Base-by-base conservation (phyloP, 768 basidiomycete species). In the Termitomyces sp. region DNA sequence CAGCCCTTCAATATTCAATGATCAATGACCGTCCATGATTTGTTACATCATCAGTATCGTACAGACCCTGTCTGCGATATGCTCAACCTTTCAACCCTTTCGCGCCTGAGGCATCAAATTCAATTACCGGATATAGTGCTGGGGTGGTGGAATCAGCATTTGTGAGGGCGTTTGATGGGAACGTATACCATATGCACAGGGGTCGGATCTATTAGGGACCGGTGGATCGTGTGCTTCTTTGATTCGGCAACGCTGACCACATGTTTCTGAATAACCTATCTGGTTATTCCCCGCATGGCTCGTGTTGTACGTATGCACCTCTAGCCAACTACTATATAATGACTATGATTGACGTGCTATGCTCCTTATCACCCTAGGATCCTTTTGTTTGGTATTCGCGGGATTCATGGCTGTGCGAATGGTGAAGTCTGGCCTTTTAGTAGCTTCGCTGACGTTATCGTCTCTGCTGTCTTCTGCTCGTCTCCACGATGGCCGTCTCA, bases 401-500 rank as follows among this genome's bases (percentile, higher is more conserved):
- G 22, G 30, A 14, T 6, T 6, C 40, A 60, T 57, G 61, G 49
- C 38, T 57, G 40, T 50, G 20, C 18, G 53, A 38, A 50, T 46
- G n/a, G 38, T 65, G 59, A 66, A 66, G 30, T 47, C 69, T 40
- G 61, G 54, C 5, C 44, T 70, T 58, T 47, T 71, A 26, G 36
- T 60, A 35, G 57, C 63, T 44, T 62, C 57, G 28, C 56, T 68
- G 11, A 56, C 61, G 24, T 45, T 64, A 16, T 61, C 63, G 24
- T 67, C 59, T n/a, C 63, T 58, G 44, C 55, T 69, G 13, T 65
- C 56, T 22, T 46, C 24, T 41, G 70, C 68, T n/a, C 59, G 57
- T n/a, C 61, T 70, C 14, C 68, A 64, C n/a, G 75, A 76, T 74
- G 74, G 74, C 6, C 73, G 76, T 22, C 63, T 66, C 10, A 72